phyloP scores from a whole-genome alignment of 1,284 basidiomycete genomes.

The Vanrija sp. region DNA sequence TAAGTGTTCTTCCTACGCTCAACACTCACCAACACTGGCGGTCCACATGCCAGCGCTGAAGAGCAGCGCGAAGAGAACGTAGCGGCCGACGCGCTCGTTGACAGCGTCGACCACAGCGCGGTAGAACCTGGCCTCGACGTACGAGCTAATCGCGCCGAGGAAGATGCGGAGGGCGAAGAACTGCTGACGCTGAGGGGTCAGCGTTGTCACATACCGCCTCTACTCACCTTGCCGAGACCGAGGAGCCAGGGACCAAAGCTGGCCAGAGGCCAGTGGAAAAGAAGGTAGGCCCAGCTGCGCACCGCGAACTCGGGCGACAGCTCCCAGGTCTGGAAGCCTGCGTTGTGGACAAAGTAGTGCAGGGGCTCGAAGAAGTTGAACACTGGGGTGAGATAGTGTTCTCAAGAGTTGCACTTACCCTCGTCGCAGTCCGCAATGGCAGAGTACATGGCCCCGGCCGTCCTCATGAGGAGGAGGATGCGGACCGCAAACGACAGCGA shows the following conservation, averaged over 20 bases:
- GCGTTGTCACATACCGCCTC: too few relatives aligned
- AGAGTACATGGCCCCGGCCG: conserved; percentile 90
- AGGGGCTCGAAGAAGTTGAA: conserved; percentile 99
- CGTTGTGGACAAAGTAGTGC: conserved; percentile 76
- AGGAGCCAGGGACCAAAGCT: conserved; percentile 42
- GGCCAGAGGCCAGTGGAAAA: conserved; percentile 59
- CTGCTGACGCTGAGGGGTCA: conserved; percentile 10
- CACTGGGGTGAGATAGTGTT: conserved; percentile 54
- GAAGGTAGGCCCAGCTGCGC: conserved; percentile 88
- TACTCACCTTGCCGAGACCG: conserved; percentile 41
- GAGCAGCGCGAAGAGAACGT: conserved; percentile 78
- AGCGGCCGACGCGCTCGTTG: conserved; percentile 84
- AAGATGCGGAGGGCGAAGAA: conserved; percentile 86
- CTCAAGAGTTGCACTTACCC: conserved; percentile 55
- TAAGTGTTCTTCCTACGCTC: not conserved
- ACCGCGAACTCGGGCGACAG: conserved; percentile 85
- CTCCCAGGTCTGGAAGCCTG: conserved; percentile 98
- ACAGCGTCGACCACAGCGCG: conserved; percentile 74
- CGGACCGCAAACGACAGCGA: conserved; percentile 76
- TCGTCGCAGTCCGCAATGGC: conserved; percentile 96
- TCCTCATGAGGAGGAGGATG: conserved; percentile 73
- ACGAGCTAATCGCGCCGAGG: conserved; percentile 68
- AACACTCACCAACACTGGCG: conserved; percentile 66
- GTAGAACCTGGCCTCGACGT: conserved; percentile 82
- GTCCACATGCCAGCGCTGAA: conserved; percentile 92